These are phyloP conservation scores for Chalaropsis ovoidea DNA, from an alignment of 2,329 filamentous ascomycete species.

Conservation along the genomic window DNA sequence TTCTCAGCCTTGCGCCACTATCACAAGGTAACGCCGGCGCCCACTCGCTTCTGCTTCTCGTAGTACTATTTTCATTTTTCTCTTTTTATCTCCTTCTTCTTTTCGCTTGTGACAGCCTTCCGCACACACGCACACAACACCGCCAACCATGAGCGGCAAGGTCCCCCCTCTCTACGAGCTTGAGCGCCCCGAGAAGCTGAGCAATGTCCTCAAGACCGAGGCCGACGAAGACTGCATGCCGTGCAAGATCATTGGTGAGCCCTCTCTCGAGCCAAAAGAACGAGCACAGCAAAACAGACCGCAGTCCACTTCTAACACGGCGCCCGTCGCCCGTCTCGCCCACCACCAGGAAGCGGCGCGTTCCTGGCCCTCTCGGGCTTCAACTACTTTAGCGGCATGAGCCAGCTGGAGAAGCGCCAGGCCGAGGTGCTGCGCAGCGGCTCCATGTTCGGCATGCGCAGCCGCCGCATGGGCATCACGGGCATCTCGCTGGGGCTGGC, in stretches of 20 bases:
- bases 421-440: conserved; percentile 57
- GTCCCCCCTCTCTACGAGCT: conserved; percentile 44
- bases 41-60: not conserved
- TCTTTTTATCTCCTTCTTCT: not conserved
- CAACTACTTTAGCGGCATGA: conserved; percentile 65
- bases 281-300: not conserved
- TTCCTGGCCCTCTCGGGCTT: conserved; percentile 68
- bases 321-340: conserved; percentile 2
- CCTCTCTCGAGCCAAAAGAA: conserved; percentile 25
- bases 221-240: conserved; percentile 56
- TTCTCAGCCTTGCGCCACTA: not conserved
- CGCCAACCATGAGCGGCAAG: conserved; percentile 10
- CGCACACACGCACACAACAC: not conserved
- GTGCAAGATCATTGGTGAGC: conserved; percentile 60
- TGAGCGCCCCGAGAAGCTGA: conserved; percentile 51
- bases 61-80: not conserved
- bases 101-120: not conserved
- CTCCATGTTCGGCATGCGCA: conserved; percentile 62
- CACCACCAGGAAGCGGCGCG: conserved; percentile 53
- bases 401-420: conserved; percentile 57
- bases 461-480: conserved; percentile 56
- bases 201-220: conserved; percentile 48
- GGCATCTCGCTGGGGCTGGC: conserved; percentile 57
- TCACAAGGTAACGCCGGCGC: not conserved
- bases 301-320: not conserved